Evolutionary conservation across 1,284 basidiomycete genomes (phyloP), one percentile per base, ranked within the genome.

Genomic region (Marasmius oreades): DNA sequence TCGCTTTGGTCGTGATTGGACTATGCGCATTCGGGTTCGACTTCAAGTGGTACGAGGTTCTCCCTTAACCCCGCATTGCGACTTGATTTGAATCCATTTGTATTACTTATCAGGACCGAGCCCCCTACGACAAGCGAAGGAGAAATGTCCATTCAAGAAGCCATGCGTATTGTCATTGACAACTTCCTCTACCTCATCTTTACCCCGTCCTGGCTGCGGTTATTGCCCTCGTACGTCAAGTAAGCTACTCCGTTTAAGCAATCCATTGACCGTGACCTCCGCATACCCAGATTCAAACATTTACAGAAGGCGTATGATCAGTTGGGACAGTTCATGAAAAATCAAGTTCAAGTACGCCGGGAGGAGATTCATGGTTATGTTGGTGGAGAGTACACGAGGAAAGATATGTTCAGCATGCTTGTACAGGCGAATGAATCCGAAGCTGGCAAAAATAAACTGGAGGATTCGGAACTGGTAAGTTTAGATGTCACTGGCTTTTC

Each of bases 381-480:
- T 26, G 53, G 22, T 18, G 36, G 7, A 22, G 48, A 26, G 18
- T 31, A 46, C 7, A 50, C 47, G 11, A 55, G 56, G 39, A 42
- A n/a, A 11, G 59, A 62, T 18, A 53, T 55, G 10, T 59, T 62
- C 24, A 61, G 57, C 37, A 31, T 62, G 24, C 52, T 62, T 34
- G 57, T 62, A 10, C 51, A 51, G 42, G 61, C 61, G 5, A 62
- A 60, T 42, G 61, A 62, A 31, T 50, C 57, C 7, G 61, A 61
- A 23, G 62, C 56, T 11, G 50, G 34, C 39, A 60, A 63, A 43
- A 51, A 56, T 11, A 45, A 52, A n/a, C 43, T 63, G 42, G 52
- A 42, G 36, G 58, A 63, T 26, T 55, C 59, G 14, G 62, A 63
- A 55, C 26, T 63, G 52, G 59, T 59, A 7, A 37, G 23, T 39